A percentile compares a stretch with the other conserved stretches of the same genome.
These are phyloP conservation scores for Cladosporium sp. DNA, from an alignment of 2,329 filamentous ascomycete genomes.

Conservation along the genomic window DNA sequence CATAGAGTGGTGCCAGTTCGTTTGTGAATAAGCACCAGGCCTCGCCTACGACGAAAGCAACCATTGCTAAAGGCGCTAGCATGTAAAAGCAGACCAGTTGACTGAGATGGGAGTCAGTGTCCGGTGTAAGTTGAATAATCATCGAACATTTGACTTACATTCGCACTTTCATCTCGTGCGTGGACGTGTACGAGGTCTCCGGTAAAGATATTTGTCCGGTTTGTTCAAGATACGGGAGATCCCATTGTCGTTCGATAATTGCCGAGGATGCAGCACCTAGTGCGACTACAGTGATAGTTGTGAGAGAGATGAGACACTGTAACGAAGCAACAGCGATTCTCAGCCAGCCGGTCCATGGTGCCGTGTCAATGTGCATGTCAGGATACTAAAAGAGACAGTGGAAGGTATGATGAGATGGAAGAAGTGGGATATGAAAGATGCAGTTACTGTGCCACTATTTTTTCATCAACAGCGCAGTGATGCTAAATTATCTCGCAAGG, in stretches of 20 bases:
- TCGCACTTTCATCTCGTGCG: conserved; percentile 20
- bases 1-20: conserved; percentile 1
- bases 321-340: conserved; percentile 22
- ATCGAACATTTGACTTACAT: conserved; percentile 5
- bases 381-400: background rate
- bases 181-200: background rate
- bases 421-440: background rate
- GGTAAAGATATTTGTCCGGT: background rate
- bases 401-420: background rate
- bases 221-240: conserved; percentile 1
- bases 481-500: background rate
- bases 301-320: conserved; percentile 19
- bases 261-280: conserved; percentile 10
- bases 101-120: conserved; percentile 8
- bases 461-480: background rate
- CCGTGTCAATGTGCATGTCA: conserved; percentile 23
- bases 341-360: conserved; percentile 26
- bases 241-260: conserved; percentile 4
- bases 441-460: background rate
- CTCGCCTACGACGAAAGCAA: background rate
- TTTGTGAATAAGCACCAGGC: conserved; percentile 3
- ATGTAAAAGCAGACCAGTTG: conserved; percentile 18
- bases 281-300: conserved; percentile 21
- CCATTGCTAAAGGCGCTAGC: background rate
- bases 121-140: background rate